Conservation (phyloP, 495 filamentous ascomycete genomes). For the Sordaria brevicollis region DNA sequence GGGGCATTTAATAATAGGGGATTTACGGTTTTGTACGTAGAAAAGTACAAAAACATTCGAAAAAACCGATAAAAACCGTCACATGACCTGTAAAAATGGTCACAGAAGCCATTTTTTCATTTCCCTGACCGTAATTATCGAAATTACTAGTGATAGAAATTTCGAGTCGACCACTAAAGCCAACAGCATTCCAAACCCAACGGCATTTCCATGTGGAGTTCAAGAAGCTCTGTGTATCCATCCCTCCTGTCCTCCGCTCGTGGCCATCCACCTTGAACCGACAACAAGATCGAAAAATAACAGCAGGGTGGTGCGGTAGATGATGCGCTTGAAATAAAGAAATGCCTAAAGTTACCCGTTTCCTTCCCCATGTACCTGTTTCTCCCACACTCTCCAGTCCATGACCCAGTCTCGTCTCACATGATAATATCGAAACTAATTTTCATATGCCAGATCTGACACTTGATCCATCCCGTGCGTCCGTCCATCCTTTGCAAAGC, state of each 20-base stretch:
- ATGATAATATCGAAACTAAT: not conserved
- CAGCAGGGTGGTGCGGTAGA: not conserved
- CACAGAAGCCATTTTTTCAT: no score
- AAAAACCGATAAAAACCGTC: no score
- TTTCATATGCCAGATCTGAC: not conserved
- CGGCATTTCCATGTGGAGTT: not conserved
- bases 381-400: not conserved
- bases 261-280: not conserved
- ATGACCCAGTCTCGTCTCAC: not conserved
- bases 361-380: not conserved
- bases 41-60: no score
- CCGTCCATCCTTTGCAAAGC: not conserved
- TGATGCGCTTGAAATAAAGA: not conserved
- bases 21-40: no score
- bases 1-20: no score
- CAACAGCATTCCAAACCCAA: not conserved
- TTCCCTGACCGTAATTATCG: no score
- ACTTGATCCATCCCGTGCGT: not conserved
- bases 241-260: not conserved
- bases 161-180: not conserved
- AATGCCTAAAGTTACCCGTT: not conserved
- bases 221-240: not conserved
- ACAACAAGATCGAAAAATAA: not conserved
- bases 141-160: no score
- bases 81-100: no score